phyloP scores from a whole-genome alignment of 352 stramenopile species.

The Plasmopara muralis region DNA sequence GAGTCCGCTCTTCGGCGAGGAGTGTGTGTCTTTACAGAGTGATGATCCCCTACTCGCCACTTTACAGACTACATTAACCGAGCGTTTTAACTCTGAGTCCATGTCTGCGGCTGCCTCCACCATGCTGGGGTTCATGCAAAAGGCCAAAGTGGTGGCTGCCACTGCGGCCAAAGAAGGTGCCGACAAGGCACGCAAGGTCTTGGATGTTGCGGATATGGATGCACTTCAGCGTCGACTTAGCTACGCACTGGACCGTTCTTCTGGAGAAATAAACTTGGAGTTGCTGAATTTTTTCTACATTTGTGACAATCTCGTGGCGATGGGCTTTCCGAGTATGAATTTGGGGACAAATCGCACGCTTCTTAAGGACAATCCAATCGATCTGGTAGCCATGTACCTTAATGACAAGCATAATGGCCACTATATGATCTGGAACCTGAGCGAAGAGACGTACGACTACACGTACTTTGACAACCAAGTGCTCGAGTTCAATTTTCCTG shows the following conservation, averaged over 20 bases:
- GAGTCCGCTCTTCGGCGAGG: conserved; percentile 25
- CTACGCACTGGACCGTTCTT: conserved; percentile 72
- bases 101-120: conserved; percentile 59
- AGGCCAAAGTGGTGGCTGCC: conserved; percentile 65
- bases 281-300: conserved; percentile 91
- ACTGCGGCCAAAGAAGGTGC: conserved; percentile 70
- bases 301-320: conserved; percentile 81
- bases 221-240: conserved; percentile 72
- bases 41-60: conserved; percentile 39
- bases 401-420: conserved; percentile 89
- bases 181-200: conserved; percentile 70
- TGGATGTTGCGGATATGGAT: conserved; percentile 83
- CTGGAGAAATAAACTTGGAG: conserved; percentile 75
- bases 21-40: conserved; percentile 17
- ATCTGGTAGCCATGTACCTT: conserved; percentile 92
- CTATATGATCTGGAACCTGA: conserved; percentile 99
- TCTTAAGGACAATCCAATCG: conserved; percentile 84
- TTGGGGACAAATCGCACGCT: conserved; percentile 63
- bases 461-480: conserved; percentile 94
- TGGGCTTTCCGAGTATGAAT: conserved; percentile 89
- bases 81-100: conserved; percentile 67
- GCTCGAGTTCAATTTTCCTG: conserved; percentile 96
- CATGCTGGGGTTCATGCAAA: conserved; percentile 83
- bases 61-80: conserved; percentile 46
- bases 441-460: conserved; percentile 96